Evolutionary conservation across 1,139 yeast species (phyloP).

Genomic region (Yamadazyma spencermartinsiae): DNA sequence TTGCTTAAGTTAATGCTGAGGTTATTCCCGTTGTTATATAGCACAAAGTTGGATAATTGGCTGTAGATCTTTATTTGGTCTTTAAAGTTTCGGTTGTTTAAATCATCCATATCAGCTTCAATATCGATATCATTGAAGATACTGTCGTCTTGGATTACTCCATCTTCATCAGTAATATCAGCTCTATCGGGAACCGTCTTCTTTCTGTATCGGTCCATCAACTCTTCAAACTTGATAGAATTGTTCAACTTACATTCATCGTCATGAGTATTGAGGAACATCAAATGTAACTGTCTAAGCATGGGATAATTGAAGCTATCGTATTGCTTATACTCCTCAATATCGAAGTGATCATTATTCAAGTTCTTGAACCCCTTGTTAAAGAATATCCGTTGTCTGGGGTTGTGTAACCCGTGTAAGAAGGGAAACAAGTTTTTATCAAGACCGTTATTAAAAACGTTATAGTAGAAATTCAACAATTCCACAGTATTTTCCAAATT

Average conservation of each 20-base stretch:
- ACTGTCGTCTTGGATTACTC: neutral
- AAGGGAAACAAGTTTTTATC: slow-evolving; percentile 34
- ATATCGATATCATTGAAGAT: slow-evolving; percentile 1
- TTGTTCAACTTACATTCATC: slow-evolving; percentile 14
- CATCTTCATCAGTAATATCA: slow-evolving; percentile 1
- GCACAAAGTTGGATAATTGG: slow-evolving; percentile 32
- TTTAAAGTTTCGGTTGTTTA: slow-evolving; percentile 34
- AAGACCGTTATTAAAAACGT: slow-evolving; percentile 16
- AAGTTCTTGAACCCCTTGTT: slow-evolving; percentile 14
- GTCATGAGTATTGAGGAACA: slow-evolving; percentile 15
- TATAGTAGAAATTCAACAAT: slow-evolving; percentile 30
- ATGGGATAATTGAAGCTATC: slow-evolving; percentile 10
- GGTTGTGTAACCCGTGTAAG: slow-evolving; percentile 34
- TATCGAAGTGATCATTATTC: slow-evolving; percentile 12
- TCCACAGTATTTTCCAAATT: slow-evolving; percentile 15
- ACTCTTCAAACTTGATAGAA: slow-evolving; percentile 13
- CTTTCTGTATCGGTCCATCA: slow-evolving; percentile 4
- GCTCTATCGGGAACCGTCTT: neutral
- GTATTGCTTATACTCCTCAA: slow-evolving; percentile 11
- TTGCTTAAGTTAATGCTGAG: slow-evolving; percentile 16
- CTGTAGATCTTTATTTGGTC: slow-evolving; percentile 35
- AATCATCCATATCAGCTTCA: slow-evolving; percentile 13
- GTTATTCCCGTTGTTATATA: slow-evolving; percentile 27
- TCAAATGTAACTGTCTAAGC: slow-evolving; percentile 15
- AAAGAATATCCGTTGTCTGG: slow-evolving; percentile 29